Evolutionary conservation across 352 stramenopile species (phyloP).

Genomic region (Albugo laibachii): DNA sequence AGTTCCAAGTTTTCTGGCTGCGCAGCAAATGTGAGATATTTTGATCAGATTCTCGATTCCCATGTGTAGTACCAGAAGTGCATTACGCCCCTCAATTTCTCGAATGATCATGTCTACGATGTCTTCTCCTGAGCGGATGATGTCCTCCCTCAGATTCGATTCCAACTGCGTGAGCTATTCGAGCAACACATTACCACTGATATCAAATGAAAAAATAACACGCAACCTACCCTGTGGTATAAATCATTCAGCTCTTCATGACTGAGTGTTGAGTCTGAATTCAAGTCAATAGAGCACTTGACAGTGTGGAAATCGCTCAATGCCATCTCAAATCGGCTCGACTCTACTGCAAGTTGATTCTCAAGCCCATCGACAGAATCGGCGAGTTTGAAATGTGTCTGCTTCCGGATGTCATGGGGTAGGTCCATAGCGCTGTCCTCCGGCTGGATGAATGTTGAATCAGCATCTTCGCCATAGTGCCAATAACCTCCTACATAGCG

Average conservation of each 20-base stretch:
- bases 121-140: constrained; percentile 2
- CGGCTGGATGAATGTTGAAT: constrained; percentile 65
- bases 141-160: background rate
- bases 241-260: too few relatives aligned
- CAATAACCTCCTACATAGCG: constrained; percentile 59
- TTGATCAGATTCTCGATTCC: background rate
- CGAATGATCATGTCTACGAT: constrained; percentile 8
- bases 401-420: constrained; percentile 46
- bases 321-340: constrained; percentile 1
- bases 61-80: constrained; percentile 2
- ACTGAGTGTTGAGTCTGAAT: too few relatives aligned
- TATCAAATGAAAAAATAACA: background rate
- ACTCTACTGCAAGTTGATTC: constrained; percentile 10
- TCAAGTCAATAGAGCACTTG: background rate
- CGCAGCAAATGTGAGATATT: background rate
- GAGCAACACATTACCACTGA: background rate
- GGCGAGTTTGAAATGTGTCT: constrained; percentile 28
- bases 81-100: constrained; percentile 5
- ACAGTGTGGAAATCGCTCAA: too few relatives aligned
- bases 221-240: background rate
- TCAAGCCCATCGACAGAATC: constrained; percentile 18
- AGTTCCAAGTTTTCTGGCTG: constrained; percentile 15
- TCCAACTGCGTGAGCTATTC: constrained; percentile 1
- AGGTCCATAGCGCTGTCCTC: constrained; percentile 55
- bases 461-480: constrained; percentile 24